phyloP scores from a whole-genome alignment of 169 alveolate species.

The Plasmodium inui region DNA sequence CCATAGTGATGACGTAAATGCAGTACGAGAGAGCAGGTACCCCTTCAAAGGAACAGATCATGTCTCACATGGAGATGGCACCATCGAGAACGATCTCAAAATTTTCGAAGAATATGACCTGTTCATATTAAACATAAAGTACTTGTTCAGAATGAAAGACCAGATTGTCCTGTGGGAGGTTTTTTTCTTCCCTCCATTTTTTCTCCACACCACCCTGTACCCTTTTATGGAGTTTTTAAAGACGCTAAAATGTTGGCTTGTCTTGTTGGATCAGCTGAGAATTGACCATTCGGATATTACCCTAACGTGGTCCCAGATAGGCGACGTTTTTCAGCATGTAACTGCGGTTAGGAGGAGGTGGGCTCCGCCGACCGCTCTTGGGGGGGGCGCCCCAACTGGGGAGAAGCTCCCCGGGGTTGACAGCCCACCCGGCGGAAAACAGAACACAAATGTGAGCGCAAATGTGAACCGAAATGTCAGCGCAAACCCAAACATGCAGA shows the following conservation, averaged over 20 bases:
- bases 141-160: constrained; percentile 47
- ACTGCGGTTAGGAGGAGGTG: constrained; percentile 25
- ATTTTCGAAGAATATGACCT: constrained; percentile 62
- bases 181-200: constrained; percentile 47
- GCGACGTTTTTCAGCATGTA: constrained; percentile 56
- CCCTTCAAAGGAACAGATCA: not conserved
- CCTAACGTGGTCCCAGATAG: not conserved
- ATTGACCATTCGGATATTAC: constrained; percentile 27
- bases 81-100: constrained; percentile 1
- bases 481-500: not conserved
- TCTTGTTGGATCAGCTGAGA: constrained; percentile 16
- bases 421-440: too few relatives aligned
- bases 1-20: not conserved
- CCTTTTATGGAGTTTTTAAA: constrained; percentile 36
- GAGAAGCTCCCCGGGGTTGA: too few relatives aligned
- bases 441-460: not conserved
- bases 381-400: too few relatives aligned
- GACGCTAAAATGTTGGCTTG: constrained; percentile 39
- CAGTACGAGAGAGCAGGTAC: not conserved
- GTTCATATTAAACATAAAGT: constrained; percentile 51
- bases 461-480: not conserved
- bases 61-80: not conserved
- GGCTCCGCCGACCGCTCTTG: not conserved
- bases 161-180: constrained; percentile 24
- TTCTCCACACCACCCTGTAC: constrained; percentile 19